phyloP scores from a whole-genome alignment of 768 basidiomycete genomes.

The Pulveroboletus sp. region DNA sequence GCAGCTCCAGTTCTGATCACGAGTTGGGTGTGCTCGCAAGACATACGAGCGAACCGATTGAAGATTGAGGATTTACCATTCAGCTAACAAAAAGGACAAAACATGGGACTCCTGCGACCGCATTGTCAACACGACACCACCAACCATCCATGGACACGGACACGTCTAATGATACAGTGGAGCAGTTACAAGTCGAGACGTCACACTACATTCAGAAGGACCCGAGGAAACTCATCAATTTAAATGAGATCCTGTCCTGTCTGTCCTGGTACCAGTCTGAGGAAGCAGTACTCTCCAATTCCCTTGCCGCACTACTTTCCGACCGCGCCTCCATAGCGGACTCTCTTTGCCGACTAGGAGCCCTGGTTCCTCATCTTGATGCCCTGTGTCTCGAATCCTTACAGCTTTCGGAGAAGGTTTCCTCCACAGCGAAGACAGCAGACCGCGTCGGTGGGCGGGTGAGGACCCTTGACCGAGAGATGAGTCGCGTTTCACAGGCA shows the following conservation, averaged over 20 bases:
- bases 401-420: constrained; percentile 53
- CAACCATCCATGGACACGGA: constrained; percentile 7
- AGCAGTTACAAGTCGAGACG: constrained; percentile 6
- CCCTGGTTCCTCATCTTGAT: constrained; percentile 59
- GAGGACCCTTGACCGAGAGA: constrained; percentile 85
- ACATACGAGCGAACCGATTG: no score
- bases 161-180: constrained; percentile 5
- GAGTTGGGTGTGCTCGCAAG: no score
- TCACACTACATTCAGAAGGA: constrained; percentile 12
- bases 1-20: no score
- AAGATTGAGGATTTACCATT: no score
- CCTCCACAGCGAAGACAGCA: constrained; percentile 70
- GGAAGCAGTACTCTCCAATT: constrained; percentile 70
- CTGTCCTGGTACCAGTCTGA: constrained; percentile 71
- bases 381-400: constrained; percentile 55
- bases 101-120: background rate
- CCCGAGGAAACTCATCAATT: constrained; percentile 46
- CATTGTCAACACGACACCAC: background rate
- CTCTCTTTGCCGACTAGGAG: constrained; percentile 58
- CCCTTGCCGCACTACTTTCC: constrained; percentile 66
- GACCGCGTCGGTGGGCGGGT: constrained; percentile 92
- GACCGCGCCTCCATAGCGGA: constrained; percentile 59
- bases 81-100: no score
- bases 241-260: constrained; percentile 69
- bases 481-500: constrained; percentile 83